Evolutionary conservation across 2,329 filamentous ascomycete genomes (phyloP).

Genomic region (Trichoderma koningii): DNA sequence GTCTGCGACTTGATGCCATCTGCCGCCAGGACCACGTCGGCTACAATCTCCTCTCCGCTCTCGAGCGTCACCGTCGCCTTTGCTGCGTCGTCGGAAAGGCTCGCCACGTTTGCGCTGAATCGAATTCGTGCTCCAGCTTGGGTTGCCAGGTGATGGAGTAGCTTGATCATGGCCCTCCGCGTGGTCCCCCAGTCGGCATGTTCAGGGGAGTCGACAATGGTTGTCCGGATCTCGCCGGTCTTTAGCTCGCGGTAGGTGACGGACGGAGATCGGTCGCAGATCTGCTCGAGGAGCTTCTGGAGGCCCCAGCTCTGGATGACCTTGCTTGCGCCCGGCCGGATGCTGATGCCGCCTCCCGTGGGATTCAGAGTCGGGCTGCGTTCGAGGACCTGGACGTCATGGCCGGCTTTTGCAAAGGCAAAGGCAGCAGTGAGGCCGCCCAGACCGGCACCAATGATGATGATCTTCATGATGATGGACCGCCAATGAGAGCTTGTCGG

Average conservation of each 20-base stretch:
- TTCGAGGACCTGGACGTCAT: conserved; percentile 31
- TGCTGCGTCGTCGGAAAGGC: not conserved
- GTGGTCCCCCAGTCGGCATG: conserved; percentile 31
- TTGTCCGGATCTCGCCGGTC: conserved; percentile 28
- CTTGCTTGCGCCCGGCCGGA: conserved; percentile 30
- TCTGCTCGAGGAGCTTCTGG: conserved; percentile 13
- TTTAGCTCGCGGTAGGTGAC: conserved; percentile 29
- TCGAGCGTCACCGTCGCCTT: conserved; percentile 16
- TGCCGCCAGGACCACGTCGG: conserved; percentile 18
- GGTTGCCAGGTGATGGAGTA: conserved; percentile 20
- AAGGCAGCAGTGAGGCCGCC: conserved; percentile 32
- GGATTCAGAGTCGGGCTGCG: conserved; percentile 27
- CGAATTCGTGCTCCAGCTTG: conserved; percentile 19
- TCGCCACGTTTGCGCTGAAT: conserved; percentile 3
- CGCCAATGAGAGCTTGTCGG: not conserved
- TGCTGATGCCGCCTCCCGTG: conserved; percentile 31
- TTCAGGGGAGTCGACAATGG: conserved; percentile 27
- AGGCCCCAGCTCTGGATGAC: conserved; percentile 31
- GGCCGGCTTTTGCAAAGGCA: conserved; percentile 28
- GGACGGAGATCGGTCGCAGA: conserved; percentile 24
- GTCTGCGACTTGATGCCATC: conserved; percentile 28
- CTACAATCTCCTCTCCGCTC: conserved; percentile 11
- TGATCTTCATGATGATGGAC: conserved; percentile 28
- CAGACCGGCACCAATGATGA: conserved; percentile 32
- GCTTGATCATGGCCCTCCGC: conserved; percentile 27